Conservation (phyloP, 192 early-diverging fungal species). For the Linnemannia zychae region DNA sequence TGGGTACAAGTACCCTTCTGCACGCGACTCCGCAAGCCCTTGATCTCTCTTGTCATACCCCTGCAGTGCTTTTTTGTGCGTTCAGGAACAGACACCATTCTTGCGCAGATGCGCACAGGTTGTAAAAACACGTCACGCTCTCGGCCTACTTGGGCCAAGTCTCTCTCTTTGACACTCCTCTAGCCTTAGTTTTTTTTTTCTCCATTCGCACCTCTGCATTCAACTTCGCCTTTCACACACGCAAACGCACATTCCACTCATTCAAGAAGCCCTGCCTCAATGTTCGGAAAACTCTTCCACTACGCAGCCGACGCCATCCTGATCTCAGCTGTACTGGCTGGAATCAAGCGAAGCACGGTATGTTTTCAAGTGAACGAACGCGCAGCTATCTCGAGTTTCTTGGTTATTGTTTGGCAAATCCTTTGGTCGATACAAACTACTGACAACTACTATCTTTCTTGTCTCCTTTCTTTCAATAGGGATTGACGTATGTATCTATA, state of each 20-base stretch:
- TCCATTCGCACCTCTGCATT: background rate
- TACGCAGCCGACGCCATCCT: conserved; percentile 66
- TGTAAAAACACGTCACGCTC: background rate
- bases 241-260: background rate
- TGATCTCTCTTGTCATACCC: background rate
- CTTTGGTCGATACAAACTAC: background rate
- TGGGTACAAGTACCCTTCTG: background rate
- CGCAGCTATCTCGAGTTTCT: background rate
- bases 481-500: conserved; percentile 37
- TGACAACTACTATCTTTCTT: background rate
- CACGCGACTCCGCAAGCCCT: no score
- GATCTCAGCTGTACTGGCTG: conserved; percentile 63
- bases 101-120: background rate
- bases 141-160: conserved; percentile 5
- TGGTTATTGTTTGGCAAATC: background rate
- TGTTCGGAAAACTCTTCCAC: conserved; percentile 63
- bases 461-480: conserved; percentile 10
- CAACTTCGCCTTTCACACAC: background rate
- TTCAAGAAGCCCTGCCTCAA: background rate
- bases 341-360: conserved; percentile 67
- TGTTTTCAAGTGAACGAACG: background rate
- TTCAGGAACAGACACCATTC: background rate
- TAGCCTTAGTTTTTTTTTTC: background rate
- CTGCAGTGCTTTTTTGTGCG: background rate
- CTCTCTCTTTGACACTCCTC: no score